Base-by-base conservation (phyloP, 208 protist species). In the Kentomonas sorsogonicus region DNA sequence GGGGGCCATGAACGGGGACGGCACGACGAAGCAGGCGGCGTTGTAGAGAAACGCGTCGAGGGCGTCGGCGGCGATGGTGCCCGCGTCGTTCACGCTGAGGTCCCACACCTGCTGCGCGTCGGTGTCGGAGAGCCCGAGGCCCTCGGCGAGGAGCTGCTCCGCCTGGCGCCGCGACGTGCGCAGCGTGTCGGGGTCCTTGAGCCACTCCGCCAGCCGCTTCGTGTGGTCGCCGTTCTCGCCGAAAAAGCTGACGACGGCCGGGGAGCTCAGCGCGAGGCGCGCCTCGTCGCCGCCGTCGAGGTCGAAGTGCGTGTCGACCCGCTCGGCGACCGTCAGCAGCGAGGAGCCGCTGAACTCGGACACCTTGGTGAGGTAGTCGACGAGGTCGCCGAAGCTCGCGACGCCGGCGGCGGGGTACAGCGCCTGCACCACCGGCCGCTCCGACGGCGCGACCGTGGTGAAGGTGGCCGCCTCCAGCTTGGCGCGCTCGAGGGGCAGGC, bases 371-470 rank as follows among this genome's bases (percentile, higher is more conserved):
- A 89, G 59, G 65, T 95, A 95, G 53, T 84, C 74, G 27, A 83
- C 74, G 40, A 95, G 60, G 50, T 89, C 82, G 1, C 58, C 60
- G 46, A 88, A 69, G 41, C 55, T 77, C 22, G 55, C 39, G 31
- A 95, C 86, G 29, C 88, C 88, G 29, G 63, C 50, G 7, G 69
- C 27, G 41, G 78, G 88, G 72, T 91, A 95, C 25, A 95, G 64
- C 2, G 84, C 82, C 7, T 69, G 40, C 20, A 95, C 57, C 25
- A 95, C 73, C 13, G 77, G 82, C 46, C 69, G 39, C 30, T 87
- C 80, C 36, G 66, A 52, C 16, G 67, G 63, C 22, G 66, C 44
- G n/a, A 95, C 79, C 25, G 89, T 66, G 27, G 41, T 53, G 55
- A 46, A 18, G 62, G 72, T 71, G 39, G 77, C 83, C 9, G 40